Percentiles rank a stretch among this genome's conserved stretches.
phyloP scores from a whole-genome alignment of 345 rosid species.

The Sonneratia alba region DNA sequence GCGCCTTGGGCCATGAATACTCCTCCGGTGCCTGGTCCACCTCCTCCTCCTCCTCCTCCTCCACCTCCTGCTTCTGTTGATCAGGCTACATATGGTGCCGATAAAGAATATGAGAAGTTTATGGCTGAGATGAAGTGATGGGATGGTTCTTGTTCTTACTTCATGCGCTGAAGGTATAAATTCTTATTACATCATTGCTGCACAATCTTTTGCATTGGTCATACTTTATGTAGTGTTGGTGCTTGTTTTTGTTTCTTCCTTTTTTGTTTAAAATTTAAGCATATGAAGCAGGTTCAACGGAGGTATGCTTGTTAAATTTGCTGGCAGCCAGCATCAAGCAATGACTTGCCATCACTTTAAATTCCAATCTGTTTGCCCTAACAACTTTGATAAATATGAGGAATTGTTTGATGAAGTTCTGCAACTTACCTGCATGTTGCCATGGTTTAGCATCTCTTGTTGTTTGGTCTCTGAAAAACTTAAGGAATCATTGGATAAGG shows the following conservation, averaged over 20 bases:
- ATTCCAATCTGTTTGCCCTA: neutral
- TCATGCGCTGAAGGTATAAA: conserved; percentile 39
- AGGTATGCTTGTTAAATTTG: neutral
- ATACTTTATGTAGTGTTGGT: neutral
- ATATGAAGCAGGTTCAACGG: neutral
- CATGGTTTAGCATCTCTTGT: too few relatives aligned
- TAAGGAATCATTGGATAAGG: too few relatives aligned
- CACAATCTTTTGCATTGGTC: neutral
- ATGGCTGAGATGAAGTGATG: conserved; percentile 95
- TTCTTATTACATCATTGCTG: neutral
- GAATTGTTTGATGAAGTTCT: too few relatives aligned
- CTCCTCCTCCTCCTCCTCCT: conserved; percentile 38
- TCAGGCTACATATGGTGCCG: conserved; percentile 46
- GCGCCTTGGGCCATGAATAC: conserved; percentile 69
- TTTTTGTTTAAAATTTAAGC: neutral
- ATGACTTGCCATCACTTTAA: neutral
- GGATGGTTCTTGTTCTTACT: conserved; percentile 6
- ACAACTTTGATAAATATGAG: neutral
- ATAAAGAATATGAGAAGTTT: conserved; percentile 88
- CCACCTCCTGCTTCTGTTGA: conserved; percentile 52
- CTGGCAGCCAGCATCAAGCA: neutral
- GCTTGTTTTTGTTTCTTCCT: neutral
- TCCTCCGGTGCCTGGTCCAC: conserved; percentile 21
- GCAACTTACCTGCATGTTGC: too few relatives aligned
- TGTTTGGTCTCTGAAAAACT: too few relatives aligned